Percentiles rank a stretch among this genome's conserved stretches.
Evolutionary conservation across 108 stramenopile species (phyloP).

Genomic region (Bacterosira constricta): DNA sequence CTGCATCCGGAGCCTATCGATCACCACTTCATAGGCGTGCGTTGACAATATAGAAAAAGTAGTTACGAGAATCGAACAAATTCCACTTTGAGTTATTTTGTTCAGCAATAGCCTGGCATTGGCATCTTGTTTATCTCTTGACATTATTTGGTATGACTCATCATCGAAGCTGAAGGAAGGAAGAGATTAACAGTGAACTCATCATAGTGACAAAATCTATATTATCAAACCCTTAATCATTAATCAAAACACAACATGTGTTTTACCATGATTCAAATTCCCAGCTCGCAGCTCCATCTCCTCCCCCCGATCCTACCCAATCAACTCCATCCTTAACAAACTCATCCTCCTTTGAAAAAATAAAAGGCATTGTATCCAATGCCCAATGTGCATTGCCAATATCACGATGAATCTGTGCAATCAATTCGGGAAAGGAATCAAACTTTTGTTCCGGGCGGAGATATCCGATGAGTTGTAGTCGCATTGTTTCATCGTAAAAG

Average conservation of each 20-base stretch:
- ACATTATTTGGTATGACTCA: background rate
- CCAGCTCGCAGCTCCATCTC: constrained; percentile 77
- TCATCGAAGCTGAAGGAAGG: too few relatives aligned
- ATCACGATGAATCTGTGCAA: constrained; percentile 78
- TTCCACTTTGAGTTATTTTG: too few relatives aligned
- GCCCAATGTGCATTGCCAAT: constrained; percentile 63
- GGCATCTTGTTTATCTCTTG: background rate
- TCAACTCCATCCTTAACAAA: constrained; percentile 31
- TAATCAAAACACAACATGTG: background rate
- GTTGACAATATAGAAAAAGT: too few relatives aligned
- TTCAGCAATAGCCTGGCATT: too few relatives aligned
- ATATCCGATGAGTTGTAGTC: constrained; percentile 74
- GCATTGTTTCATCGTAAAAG: constrained; percentile 84
- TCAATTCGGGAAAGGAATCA: constrained; percentile 72
- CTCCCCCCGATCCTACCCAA: constrained; percentile 80
- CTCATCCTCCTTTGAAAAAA: constrained; percentile 45
- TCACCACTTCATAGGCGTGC: too few relatives aligned
- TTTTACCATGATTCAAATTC: constrained; percentile 62
- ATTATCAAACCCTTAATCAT: background rate
- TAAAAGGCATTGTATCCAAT: constrained; percentile 56
- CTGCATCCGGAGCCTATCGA: too few relatives aligned
- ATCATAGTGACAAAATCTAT: background rate
- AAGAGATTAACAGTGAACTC: background rate
- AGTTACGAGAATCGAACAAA: too few relatives aligned
- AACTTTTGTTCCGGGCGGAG: constrained; percentile 86